Percentiles rank a stretch among this genome's conserved stretches.
These are phyloP conservation scores for Erigeron philadelphicus DNA, from an alignment of 140 eudicot genomes.

Conservation along the genomic window DNA sequence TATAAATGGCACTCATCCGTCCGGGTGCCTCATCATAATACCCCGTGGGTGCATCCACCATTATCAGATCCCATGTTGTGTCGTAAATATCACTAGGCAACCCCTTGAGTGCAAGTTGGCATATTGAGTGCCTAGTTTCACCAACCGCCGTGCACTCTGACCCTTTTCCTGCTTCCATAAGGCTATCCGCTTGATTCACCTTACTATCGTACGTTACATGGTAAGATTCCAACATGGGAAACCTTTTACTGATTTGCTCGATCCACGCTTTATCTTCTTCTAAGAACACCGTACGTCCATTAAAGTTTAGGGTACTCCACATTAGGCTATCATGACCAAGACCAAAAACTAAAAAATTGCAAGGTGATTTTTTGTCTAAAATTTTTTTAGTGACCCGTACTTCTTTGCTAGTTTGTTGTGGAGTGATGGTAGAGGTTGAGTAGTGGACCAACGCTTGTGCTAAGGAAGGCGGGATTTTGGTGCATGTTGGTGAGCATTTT, in stretches of 20 bases:
- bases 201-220: constrained; percentile 70
- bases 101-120: constrained; percentile 65
- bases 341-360: constrained; percentile 81
- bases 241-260: constrained; percentile 55
- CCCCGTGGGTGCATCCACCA: constrained; percentile 97
- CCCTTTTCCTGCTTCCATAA: constrained; percentile 59
- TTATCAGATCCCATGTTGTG: constrained; percentile 71
- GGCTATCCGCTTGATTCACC: constrained; percentile 56
- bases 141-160: constrained; percentile 55
- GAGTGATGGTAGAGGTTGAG: constrained; percentile 86
- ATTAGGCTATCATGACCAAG: constrained; percentile 84
- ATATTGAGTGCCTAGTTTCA: constrained; percentile 53
- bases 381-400: constrained; percentile 53
- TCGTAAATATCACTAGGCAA: constrained; percentile 68
- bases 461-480: constrained; percentile 63
- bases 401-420: constrained; percentile 78
- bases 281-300: constrained; percentile 67
- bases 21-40: constrained; percentile 87
- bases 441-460: constrained; percentile 72
- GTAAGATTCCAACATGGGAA: constrained; percentile 71
- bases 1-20: constrained; percentile 79
- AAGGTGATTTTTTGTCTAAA: constrained; percentile 64
- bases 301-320: constrained; percentile 76
- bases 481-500: constrained; percentile 54
- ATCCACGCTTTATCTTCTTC: constrained; percentile 87